Evolutionary conservation across 345 rosid genomes (phyloP).

Genomic region (Populus ilicifolia): DNA sequence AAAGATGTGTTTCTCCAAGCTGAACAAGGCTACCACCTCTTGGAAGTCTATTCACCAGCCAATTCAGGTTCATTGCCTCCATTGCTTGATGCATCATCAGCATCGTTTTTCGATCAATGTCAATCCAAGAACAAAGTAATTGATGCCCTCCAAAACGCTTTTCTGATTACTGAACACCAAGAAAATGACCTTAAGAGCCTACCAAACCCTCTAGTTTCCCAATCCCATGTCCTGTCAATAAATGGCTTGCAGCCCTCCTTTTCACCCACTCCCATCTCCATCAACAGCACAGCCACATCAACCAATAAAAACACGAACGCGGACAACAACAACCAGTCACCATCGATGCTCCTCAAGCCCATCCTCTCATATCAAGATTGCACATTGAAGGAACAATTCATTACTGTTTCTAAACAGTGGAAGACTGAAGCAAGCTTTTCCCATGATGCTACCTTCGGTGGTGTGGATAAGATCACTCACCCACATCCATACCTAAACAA

Average conservation of each 20-base stretch:
- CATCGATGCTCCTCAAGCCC: constrained; percentile 48
- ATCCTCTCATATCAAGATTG: constrained; percentile 41
- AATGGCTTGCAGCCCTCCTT: constrained; percentile 18
- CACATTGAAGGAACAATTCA: constrained; percentile 37
- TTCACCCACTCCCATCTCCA: constrained; percentile 10
- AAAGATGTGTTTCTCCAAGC: constrained; percentile 37
- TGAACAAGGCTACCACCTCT: constrained; percentile 33
- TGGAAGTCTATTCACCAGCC: constrained; percentile 26
- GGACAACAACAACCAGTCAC: constrained; percentile 21
- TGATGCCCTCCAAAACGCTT: constrained; percentile 23
- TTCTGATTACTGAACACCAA: constrained; percentile 31
- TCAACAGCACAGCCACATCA: background rate
- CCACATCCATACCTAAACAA: constrained; percentile 30
- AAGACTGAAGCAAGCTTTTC: constrained; percentile 55
- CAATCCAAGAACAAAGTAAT: constrained; percentile 12
- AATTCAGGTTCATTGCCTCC: constrained; percentile 42
- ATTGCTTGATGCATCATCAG: constrained; percentile 44
- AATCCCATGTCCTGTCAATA: constrained; percentile 21
- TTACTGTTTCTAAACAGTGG: constrained; percentile 41
- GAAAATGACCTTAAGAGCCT: constrained; percentile 48
- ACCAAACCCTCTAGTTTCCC: constrained; percentile 36
- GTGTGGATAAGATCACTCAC: constrained; percentile 36
- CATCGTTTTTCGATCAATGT: constrained; percentile 33
- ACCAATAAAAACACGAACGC: constrained; percentile 18
- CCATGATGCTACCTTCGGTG: constrained; percentile 31